These are phyloP conservation scores for Annulohypoxylon bovei DNA, from an alignment of 495 filamentous ascomycete genomes.

Conservation along the genomic window DNA sequence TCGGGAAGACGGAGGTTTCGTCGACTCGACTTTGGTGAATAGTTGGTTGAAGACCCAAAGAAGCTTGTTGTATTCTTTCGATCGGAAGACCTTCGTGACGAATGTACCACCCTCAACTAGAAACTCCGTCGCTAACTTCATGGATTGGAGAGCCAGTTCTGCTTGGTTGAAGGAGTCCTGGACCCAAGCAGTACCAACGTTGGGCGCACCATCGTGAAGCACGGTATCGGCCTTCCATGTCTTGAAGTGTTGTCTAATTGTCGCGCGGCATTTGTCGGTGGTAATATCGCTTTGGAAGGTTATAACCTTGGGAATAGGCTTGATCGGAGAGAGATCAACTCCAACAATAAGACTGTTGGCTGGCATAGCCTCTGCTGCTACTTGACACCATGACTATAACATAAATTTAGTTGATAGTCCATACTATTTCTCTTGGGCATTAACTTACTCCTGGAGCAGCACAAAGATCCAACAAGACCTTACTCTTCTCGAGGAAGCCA, in stretches of 20 bases:
- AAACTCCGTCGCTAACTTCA: conserved; percentile 96
- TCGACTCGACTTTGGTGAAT: conserved; percentile 93
- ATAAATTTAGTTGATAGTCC: neutral
- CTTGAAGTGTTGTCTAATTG: conserved; percentile 88
- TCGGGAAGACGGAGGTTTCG: conserved; percentile 93
- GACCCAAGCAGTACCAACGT: conserved; percentile 97
- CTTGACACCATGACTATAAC: conserved; percentile 92
- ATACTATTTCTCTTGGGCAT: neutral
- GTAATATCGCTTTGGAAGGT: conserved; percentile 99
- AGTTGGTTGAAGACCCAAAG: conserved; percentile 99
- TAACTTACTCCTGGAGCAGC: conserved; percentile 88
- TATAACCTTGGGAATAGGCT: conserved; percentile 90
- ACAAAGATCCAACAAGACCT: conserved; percentile 95
- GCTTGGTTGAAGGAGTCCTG: conserved; percentile 99
- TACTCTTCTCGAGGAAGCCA: conserved; percentile 95
- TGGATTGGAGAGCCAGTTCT: conserved; percentile 87
- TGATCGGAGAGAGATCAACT: conserved; percentile 95
- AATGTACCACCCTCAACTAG: conserved; percentile 90
- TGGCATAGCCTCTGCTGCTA: conserved; percentile 95
- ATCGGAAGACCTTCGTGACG: conserved; percentile 97
- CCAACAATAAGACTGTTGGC: conserved; percentile 88
- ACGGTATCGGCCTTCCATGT: conserved; percentile 97
- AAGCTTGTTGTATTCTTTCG: conserved; percentile 95
- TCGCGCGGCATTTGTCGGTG: conserved; percentile 94
- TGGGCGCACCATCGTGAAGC: conserved; percentile 97